phyloP scores from a whole-genome alignment of 2,329 filamentous ascomycete species.

The Aspergillus bombycis region DNA sequence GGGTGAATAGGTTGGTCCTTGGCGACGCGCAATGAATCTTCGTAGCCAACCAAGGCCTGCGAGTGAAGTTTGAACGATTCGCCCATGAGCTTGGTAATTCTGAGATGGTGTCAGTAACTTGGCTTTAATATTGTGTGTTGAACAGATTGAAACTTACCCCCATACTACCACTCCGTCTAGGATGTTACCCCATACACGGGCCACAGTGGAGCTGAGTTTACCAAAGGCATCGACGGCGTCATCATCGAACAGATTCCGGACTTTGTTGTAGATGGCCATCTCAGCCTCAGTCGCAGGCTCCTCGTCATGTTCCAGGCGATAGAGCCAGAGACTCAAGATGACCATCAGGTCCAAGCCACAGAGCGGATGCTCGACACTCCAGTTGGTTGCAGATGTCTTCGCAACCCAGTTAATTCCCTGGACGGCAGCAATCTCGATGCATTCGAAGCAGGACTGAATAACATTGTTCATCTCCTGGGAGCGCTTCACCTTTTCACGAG shows the following conservation, averaged over 20 bases:
- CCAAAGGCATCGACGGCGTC: constrained; percentile 82
- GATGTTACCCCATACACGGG: constrained; percentile 95
- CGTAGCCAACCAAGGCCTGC: constrained; percentile 91
- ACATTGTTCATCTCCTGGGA: constrained; percentile 98
- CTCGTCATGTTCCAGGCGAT: constrained; percentile 98
- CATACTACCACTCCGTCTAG: constrained; percentile 98
- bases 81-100: constrained; percentile 79
- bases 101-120: constrained; percentile 49
- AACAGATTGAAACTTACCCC: constrained; percentile 72
- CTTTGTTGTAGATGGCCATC: constrained; percentile 61
- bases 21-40: constrained; percentile 61
- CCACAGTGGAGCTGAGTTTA: constrained; percentile 92
- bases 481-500: constrained; percentile 90
- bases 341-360: constrained; percentile 98
- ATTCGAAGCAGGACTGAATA: constrained; percentile 96
- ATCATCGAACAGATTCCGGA: constrained; percentile 82
- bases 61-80: constrained; percentile 97
- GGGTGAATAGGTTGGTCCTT: constrained; percentile 47
- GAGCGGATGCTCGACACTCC: constrained; percentile 97
- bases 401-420: constrained; percentile 98
- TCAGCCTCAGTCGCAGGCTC: constrained; percentile 63
- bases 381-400: constrained; percentile 96
- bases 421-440: constrained; percentile 91
- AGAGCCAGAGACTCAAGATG: constrained; percentile 96
- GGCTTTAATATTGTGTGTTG: constrained; percentile 1